phyloP scores from a whole-genome alignment of 2,329 filamentous ascomycete species.

The Lecanosticta acicola region DNA sequence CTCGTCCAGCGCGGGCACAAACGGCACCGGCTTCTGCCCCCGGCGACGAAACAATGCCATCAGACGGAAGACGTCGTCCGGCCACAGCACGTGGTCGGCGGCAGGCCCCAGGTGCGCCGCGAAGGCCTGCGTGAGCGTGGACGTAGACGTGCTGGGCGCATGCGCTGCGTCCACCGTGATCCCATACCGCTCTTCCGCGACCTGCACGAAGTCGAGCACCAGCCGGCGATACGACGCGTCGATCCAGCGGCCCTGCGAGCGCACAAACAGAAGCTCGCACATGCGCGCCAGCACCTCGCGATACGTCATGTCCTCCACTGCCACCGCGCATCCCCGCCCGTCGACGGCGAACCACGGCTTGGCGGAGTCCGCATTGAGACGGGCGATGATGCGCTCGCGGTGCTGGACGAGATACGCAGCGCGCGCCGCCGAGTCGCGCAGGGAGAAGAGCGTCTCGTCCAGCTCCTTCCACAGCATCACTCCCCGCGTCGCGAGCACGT shows the following conservation, averaged over 20 bases:
- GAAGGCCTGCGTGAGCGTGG: too few relatives aligned
- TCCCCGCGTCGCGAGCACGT: conserved; percentile 92
- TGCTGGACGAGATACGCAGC: conserved; percentile 76
- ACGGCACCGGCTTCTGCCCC: conserved; percentile 89
- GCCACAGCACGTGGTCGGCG: conserved; percentile 74
- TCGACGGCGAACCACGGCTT: conserved; percentile 92
- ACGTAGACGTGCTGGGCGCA: neutral
- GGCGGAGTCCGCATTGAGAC: conserved; percentile 87
- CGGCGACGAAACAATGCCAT: conserved; percentile 79
- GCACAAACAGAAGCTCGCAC: conserved; percentile 80
- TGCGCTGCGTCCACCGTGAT: neutral
- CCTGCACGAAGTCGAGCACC: conserved; percentile 87
- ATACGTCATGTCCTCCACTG: conserved; percentile 86
- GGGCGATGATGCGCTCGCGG: conserved; percentile 82
- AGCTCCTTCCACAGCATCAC: conserved; percentile 95
- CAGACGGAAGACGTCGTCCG: conserved; percentile 94
- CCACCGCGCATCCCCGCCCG: conserved; percentile 49
- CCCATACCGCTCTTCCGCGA: conserved; percentile 80
- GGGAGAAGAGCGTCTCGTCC: conserved; percentile 91
- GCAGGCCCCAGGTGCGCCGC: neutral
- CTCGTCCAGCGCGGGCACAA: conserved; percentile 83
- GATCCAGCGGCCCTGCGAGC: conserved; percentile 82
- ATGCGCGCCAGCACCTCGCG: conserved; percentile 75
- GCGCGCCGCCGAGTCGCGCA: conserved; percentile 80
- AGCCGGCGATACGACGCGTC: conserved; percentile 72